phyloP scores from a whole-genome alignment of 257 asterid genomes.

The Rhazya stricta region DNA sequence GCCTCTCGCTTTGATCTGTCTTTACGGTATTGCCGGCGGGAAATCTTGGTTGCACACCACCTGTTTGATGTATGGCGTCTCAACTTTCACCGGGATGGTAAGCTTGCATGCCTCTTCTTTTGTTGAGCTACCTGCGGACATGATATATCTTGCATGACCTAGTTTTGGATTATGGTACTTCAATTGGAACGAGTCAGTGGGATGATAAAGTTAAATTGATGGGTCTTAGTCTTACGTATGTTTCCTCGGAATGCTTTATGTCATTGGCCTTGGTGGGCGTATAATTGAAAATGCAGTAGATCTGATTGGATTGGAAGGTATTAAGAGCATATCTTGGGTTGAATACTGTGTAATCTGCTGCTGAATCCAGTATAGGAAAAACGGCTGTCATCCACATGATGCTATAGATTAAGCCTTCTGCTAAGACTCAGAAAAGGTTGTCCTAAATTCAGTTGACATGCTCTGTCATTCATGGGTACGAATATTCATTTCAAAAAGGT shows the following conservation, averaged over 20 bases:
- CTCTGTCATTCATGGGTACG: neutral
- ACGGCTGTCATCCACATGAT: neutral
- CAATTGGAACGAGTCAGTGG: neutral
- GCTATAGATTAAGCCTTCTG: neutral
- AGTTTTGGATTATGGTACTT: neutral
- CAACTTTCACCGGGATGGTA: conserved; percentile 66
- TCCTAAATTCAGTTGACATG: neutral
- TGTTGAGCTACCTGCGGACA: neutral
- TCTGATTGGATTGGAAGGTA: neutral
- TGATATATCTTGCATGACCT: neutral
- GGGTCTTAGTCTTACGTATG: neutral
- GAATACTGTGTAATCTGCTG: neutral
- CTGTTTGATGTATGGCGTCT: conserved; percentile 77
- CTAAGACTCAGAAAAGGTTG: neutral
- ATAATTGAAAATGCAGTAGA: neutral
- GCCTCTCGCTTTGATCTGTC: conserved; percentile 63
- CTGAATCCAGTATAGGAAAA: neutral
- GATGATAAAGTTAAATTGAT: neutral
- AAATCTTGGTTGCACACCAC: conserved; percentile 78
- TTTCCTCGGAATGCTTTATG: neutral
- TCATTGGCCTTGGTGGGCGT: no score
- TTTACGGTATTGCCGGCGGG: conserved; percentile 62
- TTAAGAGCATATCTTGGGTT: neutral
- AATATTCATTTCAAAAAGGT: neutral
- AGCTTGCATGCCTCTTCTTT: neutral